These are phyloP conservation scores for Fusarium goolgardi DNA, from an alignment of 2,329 filamentous ascomycete genomes.

Conservation along the genomic window DNA sequence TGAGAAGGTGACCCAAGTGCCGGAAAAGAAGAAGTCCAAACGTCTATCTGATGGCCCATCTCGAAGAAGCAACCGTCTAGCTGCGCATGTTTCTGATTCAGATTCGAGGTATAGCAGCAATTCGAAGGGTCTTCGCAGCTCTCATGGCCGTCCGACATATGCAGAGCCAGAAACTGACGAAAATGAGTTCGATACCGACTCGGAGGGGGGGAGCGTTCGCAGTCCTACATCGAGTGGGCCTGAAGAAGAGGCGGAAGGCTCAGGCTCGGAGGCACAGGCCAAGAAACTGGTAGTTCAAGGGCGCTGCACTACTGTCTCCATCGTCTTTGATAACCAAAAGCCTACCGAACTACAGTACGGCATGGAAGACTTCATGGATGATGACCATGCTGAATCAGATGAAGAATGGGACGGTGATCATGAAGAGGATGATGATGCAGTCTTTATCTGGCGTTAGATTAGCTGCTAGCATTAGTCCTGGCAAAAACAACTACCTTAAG, in stretches of 20 bases:
- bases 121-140: constrained; percentile 32
- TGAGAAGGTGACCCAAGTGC: constrained; percentile 2
- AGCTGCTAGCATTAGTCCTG: not conserved
- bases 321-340: constrained; percentile 81
- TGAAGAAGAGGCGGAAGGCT: constrained; percentile 19
- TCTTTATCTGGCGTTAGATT: constrained; percentile 48
- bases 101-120: constrained; percentile 40
- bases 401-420: constrained; percentile 69
- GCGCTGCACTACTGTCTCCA: constrained; percentile 75
- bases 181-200: constrained; percentile 54
- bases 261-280: constrained; percentile 7
- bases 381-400: constrained; percentile 66
- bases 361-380: constrained; percentile 78
- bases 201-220: constrained; percentile 30
- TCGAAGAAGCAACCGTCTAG: constrained; percentile 55
- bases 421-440: constrained; percentile 59
- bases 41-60: constrained; percentile 44
- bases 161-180: constrained; percentile 60
- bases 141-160: constrained; percentile 51
- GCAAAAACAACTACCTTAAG: not conserved
- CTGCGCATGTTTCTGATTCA: constrained; percentile 45
- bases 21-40: constrained; percentile 31
- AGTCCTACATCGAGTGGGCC: constrained; percentile 7
- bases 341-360: constrained; percentile 74
- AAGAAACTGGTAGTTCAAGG: constrained; percentile 69